A percentile compares a stretch with the other conserved stretches of the same genome.
Conservation (phyloP, 1,284 basidiomycete genomes). For the Trametes pubescens region DNA sequence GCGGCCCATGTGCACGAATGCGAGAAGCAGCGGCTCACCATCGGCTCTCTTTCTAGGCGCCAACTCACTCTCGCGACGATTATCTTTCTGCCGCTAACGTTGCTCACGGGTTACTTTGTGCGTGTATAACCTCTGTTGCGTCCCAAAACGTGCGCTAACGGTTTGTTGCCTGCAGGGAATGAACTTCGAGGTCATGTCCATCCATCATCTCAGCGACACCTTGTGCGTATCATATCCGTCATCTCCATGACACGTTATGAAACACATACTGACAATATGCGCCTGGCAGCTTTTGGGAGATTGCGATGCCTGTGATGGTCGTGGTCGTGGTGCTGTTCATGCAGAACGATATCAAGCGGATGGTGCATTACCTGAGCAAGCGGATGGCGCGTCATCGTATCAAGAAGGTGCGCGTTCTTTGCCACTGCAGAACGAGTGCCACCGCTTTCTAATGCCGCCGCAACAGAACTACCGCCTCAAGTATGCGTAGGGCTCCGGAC, state of each 20-base stretch:
- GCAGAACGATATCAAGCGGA: constrained; percentile 57
- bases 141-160: constrained; percentile 7
- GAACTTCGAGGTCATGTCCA: constrained; percentile 66
- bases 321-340: constrained; percentile 64
- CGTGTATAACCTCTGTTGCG: constrained; percentile 37
- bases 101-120: constrained; percentile 78
- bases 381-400: constrained; percentile 38
- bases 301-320: constrained; percentile 67
- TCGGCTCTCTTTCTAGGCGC: constrained; percentile 44
- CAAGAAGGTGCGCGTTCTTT: constrained; percentile 39
- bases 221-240: constrained; percentile 49
- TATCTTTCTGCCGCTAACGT: constrained; percentile 73
- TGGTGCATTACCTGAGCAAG: constrained; percentile 57
- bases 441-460: neutral
- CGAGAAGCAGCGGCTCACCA: constrained; percentile 18
- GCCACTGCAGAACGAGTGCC: neutral
- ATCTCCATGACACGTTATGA: neutral
- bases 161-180: constrained; percentile 57
- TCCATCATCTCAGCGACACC: constrained; percentile 56
- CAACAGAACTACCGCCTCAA: neutral
- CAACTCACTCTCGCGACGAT: constrained; percentile 71
- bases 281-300: constrained; percentile 67
- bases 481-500: neutral
- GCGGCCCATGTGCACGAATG: constrained; percentile 3
- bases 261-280: constrained; percentile 4